Conservation (phyloP, 352 stramenopile species). For the Phytophthora citricola region DNA sequence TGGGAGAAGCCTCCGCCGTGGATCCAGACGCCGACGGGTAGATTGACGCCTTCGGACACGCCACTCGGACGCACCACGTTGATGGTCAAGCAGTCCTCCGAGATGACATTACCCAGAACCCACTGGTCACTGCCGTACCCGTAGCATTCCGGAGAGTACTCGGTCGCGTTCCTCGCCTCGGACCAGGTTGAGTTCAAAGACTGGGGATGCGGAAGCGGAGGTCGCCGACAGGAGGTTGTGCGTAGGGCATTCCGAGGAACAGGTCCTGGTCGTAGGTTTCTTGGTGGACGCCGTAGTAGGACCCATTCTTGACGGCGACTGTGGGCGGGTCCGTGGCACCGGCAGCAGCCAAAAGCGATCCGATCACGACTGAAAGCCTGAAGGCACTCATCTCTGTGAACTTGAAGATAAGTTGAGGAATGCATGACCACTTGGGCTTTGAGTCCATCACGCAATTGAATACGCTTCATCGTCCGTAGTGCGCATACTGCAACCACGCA, state of each 20-base stretch:
- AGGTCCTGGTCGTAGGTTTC: slow-evolving; percentile 33
- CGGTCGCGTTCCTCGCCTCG: slow-evolving; percentile 34
- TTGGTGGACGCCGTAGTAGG: slow-evolving; percentile 37
- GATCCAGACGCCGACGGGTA: slow-evolving; percentile 39
- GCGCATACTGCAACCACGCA: too few species aligned
- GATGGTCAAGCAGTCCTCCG: slow-evolving; percentile 31
- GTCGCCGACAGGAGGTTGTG: slow-evolving; percentile 20
- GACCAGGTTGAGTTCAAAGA: slow-evolving; percentile 27
- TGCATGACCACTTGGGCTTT: too few species aligned
- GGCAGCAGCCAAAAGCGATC: not conserved
- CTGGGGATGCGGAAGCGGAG: slow-evolving; percentile 27
- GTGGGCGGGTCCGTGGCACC: slow-evolving; percentile 10
- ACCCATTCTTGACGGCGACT: slow-evolving; percentile 35
- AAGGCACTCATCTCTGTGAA: slow-evolving; percentile 7
- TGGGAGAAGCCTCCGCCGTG: slow-evolving; percentile 32
- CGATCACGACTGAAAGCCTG: not conserved
- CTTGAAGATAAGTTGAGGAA: not conserved
- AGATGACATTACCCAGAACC: slow-evolving; percentile 29
- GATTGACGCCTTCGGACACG: slow-evolving; percentile 16
- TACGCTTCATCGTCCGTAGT: too few species aligned
- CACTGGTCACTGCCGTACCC: slow-evolving; percentile 34
- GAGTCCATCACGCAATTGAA: too few species aligned
- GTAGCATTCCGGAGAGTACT: slow-evolving; percentile 49
- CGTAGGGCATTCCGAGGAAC: slow-evolving; percentile 44
- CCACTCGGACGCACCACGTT: slow-evolving; percentile 38